Conservation (phyloP, 257 asterid species). For the Penstemon newberryi region DNA sequence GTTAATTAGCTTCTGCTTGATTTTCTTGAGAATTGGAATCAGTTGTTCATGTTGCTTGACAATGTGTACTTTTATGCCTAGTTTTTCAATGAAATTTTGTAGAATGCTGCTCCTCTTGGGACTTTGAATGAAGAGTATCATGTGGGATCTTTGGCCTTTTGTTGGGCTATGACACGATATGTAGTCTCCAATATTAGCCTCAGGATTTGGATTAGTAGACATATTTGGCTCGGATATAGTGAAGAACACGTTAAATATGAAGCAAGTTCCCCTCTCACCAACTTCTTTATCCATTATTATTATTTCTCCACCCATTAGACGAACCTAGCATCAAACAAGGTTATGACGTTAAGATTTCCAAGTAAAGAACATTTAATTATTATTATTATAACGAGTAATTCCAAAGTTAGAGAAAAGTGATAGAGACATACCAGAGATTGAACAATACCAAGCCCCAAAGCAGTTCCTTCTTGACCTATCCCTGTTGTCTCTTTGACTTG, state of each 20-base stretch:
- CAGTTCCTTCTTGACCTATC: constrained; percentile 61
- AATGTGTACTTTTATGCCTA: constrained; percentile 50
- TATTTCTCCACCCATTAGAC: constrained; percentile 79
- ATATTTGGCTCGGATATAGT: constrained; percentile 6
- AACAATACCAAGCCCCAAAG: constrained; percentile 79
- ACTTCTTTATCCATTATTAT: constrained; percentile 55
- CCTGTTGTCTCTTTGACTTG: constrained; percentile 60
- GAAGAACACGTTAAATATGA: constrained; percentile 46
- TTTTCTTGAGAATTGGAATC: constrained; percentile 37
- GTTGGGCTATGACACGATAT: constrained; percentile 31
- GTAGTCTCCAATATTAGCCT: constrained; percentile 19
- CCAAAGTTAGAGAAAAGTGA: background rate
- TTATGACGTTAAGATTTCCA: too few species aligned
- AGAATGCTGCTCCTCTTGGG: constrained; percentile 44
- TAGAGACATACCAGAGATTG: constrained; percentile 59
- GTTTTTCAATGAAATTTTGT: constrained; percentile 47
- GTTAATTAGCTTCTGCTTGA: constrained; percentile 33
- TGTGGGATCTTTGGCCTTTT: constrained; percentile 47
- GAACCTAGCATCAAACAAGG: constrained; percentile 41
- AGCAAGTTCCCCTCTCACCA: constrained; percentile 62
- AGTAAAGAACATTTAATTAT: too few species aligned
- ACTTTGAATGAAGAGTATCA: constrained; percentile 52
- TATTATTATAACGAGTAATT: too few species aligned
- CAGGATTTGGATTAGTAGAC: constrained; percentile 25
- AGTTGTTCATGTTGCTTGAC: constrained; percentile 52